Base-by-base conservation (phyloP, 129 eudicot genomes). In the Artemisia annua region DNA sequence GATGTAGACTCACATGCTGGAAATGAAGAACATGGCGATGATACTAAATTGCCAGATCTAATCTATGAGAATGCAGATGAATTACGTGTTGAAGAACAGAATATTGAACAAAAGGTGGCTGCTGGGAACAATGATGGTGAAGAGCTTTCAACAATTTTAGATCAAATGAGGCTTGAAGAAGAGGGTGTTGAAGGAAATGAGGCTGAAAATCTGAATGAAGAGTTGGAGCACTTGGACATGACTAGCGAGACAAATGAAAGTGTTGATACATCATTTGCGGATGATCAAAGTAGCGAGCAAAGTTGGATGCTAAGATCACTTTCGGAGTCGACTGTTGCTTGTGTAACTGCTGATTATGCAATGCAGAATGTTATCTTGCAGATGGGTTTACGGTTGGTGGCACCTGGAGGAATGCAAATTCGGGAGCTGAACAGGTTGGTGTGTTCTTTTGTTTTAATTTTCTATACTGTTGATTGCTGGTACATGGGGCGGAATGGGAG, bases 391-490 rank as follows among this genome's bases (percentile, higher is more conserved):
- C 93, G 97, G 30, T 78, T 94, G 58, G 75, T 94, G 63, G 99
- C 99, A 5, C 97, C 97, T 51, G 97, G 96, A 60, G 99, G 99
- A 69, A 88, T 94, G 99, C 99, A 94, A 82, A 94, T 94, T 15
- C 93, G 96, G 4, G 97, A 94, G 85, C 77, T 94, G 63, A 96
- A 90, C 83, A 90, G 98, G 98, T 94, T 79, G 15, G 48, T 20
- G 43, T 32, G 50, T 48, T 22, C 17, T 39, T 65, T 54, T 62
- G 35, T 28, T 28, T 15, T 62, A 1, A 2, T 62, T 4, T 62
- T 62, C 32, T 4, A 62, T 6, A 58, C 35, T 62, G 14, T 62
- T 62, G 67, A 14, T 22, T 39, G 1, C 67, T 62, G 67, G 67
- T 62, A 62, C 46, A 62, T 4, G 43, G 48, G 48, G 15, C 10